phyloP scores from a whole-genome alignment of 164 flowering plant species.

The Protea cynaroides region DNA sequence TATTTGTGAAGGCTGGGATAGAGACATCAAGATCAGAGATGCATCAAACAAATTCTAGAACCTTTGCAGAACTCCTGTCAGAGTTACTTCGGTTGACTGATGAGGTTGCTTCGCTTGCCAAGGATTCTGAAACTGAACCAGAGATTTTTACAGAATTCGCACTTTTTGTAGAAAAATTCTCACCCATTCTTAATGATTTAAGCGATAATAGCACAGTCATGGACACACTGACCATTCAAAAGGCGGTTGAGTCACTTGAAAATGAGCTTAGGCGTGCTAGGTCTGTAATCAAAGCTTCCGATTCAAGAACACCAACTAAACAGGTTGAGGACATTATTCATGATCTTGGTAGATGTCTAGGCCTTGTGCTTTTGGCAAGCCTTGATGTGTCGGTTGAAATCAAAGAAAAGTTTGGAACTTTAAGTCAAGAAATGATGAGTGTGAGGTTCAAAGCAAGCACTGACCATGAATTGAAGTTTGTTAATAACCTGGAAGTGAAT shows the following conservation, averaged over 20 bases:
- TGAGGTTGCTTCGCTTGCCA: conserved; percentile 29
- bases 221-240: conserved; percentile 25
- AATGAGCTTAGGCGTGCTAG: conserved; percentile 34
- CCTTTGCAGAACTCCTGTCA: conserved; percentile 22
- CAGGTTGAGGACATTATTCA: conserved; percentile 31
- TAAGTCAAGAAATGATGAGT: conserved; percentile 35
- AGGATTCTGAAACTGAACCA: conserved; percentile 20
- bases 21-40: background rate
- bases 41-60: conserved; percentile 9
- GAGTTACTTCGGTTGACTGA: conserved; percentile 24
- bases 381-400: conserved; percentile 27
- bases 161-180: conserved; percentile 27
- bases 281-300: conserved; percentile 15
- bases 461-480: conserved; percentile 8
- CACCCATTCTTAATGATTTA: conserved; percentile 34
- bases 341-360: conserved; percentile 56
- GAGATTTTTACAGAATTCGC: conserved; percentile 34
- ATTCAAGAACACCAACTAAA: conserved; percentile 9
- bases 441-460: conserved; percentile 18
- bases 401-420: conserved; percentile 36
- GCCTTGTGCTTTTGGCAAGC: conserved; percentile 44
- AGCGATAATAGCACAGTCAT: conserved; percentile 15
- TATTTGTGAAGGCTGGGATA: background rate
- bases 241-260: conserved; percentile 42
- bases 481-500: conserved; percentile 13